A percentile compares a stretch with the other conserved stretches of the same genome.
These are phyloP conservation scores for Coffea humblotiana DNA, from an alignment of 305 asterid species.

Conservation along the genomic window DNA sequence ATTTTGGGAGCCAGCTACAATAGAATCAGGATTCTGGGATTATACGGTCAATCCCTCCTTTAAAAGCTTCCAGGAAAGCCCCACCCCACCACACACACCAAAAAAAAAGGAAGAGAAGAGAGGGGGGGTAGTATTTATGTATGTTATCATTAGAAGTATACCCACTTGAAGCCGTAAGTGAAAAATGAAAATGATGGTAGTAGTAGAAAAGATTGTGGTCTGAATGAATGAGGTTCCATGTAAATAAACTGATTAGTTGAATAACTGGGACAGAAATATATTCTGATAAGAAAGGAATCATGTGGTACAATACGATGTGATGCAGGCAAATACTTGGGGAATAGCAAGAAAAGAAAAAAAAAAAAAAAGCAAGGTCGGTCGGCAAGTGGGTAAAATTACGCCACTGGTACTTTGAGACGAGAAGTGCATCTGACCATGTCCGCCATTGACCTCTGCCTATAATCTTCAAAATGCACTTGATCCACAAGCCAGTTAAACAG, in stretches of 20 bases:
- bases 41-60: background rate
- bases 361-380: background rate
- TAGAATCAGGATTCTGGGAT: background rate
- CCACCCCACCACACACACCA: too few species aligned
- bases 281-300: background rate
- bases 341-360: background rate
- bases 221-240: background rate
- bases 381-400: background rate
- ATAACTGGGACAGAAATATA: background rate
- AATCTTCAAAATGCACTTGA: background rate
- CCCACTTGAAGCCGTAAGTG: background rate
- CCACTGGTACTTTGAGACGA: background rate
- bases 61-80: background rate
- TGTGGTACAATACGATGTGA: background rate
- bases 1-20: background rate
- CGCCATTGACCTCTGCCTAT: background rate
- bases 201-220: background rate
- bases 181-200: background rate
- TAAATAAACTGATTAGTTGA: background rate
- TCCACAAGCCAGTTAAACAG: background rate
- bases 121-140: background rate
- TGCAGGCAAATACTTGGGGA: background rate
- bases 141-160: background rate
- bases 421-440: background rate
- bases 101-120: too few species aligned